phyloP scores from a whole-genome alignment of 2,329 filamentous ascomycete species.

The Diaporthe velutina region DNA sequence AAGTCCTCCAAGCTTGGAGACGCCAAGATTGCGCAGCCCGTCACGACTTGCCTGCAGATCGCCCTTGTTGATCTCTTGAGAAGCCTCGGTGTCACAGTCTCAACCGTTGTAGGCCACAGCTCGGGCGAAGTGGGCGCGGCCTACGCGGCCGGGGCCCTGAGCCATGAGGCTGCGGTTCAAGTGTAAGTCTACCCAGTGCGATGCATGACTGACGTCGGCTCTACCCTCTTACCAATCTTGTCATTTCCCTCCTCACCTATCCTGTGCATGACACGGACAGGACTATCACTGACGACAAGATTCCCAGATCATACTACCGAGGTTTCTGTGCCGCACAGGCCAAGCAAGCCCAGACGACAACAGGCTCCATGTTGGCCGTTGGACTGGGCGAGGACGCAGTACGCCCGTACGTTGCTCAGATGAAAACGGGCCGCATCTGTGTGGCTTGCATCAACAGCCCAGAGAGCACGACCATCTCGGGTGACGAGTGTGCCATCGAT shows the following conservation, averaged over 20 bases:
- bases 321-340: slow-evolving; percentile 13
- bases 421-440: slow-evolving; percentile 16
- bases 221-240: no score
- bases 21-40: slow-evolving; percentile 43
- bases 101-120: slow-evolving; percentile 54
- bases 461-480: slow-evolving; percentile 50
- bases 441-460: slow-evolving; percentile 41
- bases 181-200: slow-evolving; percentile 2
- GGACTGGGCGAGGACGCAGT: slow-evolving; percentile 30
- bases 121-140: slow-evolving; percentile 56
- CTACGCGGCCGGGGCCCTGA: slow-evolving; percentile 48
- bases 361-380: slow-evolving; percentile 41
- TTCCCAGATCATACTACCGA: slow-evolving; percentile 40
- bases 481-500: slow-evolving; percentile 45
- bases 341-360: slow-evolving; percentile 18
- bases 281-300: not conserved
- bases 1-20: slow-evolving; percentile 42
- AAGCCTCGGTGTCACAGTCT: slow-evolving; percentile 47
- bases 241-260: no score
- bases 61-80: slow-evolving; percentile 54
- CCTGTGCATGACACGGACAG: not conserved
- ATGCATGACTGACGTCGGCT: no score
- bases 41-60: slow-evolving; percentile 56
- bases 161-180: slow-evolving; percentile 37
- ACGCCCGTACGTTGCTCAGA: not conserved